phyloP scores from a whole-genome alignment of 768 basidiomycete genomes.

The Dacryopinax primogenitus region DNA sequence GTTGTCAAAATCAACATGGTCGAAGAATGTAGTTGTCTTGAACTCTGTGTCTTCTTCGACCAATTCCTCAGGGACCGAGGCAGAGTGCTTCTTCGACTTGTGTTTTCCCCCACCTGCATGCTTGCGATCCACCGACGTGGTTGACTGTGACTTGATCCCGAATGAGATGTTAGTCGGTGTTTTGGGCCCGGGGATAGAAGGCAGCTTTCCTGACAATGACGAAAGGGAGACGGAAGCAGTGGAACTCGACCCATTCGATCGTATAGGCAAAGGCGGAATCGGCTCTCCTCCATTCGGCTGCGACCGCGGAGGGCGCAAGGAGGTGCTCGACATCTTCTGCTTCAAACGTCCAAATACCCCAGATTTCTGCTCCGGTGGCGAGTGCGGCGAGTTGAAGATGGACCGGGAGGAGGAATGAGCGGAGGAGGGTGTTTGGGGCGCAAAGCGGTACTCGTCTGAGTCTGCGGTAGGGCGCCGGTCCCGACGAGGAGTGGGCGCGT shows the following conservation, averaged over 20 bases:
- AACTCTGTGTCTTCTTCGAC: neutral
- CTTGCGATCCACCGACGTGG: neutral
- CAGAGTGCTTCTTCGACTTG: neutral
- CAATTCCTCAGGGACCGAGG: neutral
- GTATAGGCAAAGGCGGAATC: neutral
- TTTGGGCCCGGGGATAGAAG: neutral
- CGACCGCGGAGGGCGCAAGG: neutral
- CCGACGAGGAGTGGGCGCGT: neutral
- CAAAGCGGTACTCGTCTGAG: neutral
- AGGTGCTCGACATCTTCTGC: constrained; percentile 4
- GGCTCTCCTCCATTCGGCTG: neutral
- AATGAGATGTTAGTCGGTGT: neutral
- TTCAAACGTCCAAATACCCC: neutral
- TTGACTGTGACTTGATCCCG: neutral
- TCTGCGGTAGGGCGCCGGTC: neutral
- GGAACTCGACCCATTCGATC: neutral
- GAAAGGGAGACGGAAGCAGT: neutral
- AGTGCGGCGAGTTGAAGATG: neutral
- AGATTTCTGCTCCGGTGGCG: neutral
- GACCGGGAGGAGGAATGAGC: neutral
- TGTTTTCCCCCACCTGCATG: neutral
- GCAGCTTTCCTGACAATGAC: neutral
- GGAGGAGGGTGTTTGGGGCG: neutral
- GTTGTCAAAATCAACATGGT: neutral
- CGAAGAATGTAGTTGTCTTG: neutral